Percentiles rank a stretch among this genome's conserved stretches.
Evolutionary conservation across 2,329 filamentous ascomycete species (phyloP).

Genomic region (Bertia moriformis): DNA sequence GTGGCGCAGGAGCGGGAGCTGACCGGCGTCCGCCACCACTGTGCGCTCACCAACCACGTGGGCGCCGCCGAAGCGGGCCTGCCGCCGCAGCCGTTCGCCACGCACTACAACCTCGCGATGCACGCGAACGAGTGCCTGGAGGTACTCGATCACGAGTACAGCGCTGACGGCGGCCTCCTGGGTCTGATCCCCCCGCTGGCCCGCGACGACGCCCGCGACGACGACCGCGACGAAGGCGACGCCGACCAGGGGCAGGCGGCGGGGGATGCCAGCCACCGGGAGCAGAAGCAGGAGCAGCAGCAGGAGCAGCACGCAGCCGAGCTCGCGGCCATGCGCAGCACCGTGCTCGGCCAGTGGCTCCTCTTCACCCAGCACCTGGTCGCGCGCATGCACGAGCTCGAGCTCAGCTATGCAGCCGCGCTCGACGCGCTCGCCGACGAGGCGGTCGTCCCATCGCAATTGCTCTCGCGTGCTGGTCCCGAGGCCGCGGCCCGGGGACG

Average conservation of each 20-base stretch:
- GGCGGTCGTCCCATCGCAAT: slow-evolving; percentile 31
- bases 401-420: slow-evolving; percentile 33
- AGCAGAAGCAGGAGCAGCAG: no score
- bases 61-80: slow-evolving; percentile 3
- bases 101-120: slow-evolving; percentile 32
- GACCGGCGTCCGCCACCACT: slow-evolving; percentile 25
- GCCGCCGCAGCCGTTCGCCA: slow-evolving; percentile 22
- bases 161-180: slow-evolving; percentile 37
- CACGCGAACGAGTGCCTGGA: slow-evolving; percentile 47
- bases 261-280: no score
- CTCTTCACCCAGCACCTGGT: slow-evolving; percentile 36
- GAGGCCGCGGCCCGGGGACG: slow-evolving; percentile 17
- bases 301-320: no score
- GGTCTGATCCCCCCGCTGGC: slow-evolving; percentile 31
- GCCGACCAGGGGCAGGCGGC: no score
- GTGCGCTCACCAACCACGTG: slow-evolving; percentile 21
- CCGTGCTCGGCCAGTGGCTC: slow-evolving; percentile 41
- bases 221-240: slow-evolving; percentile 16
- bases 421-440: slow-evolving; percentile 33
- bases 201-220: no score
- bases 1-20: slow-evolving; percentile 25
- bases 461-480: slow-evolving; percentile 20
- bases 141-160: slow-evolving; percentile 42
- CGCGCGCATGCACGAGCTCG: slow-evolving; percentile 39
- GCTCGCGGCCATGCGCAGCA: slow-evolving; percentile 28